Percentiles rank a stretch among this genome's conserved stretches.
These are phyloP conservation scores for Artomyces pyxidatus DNA, from an alignment of 768 basidiomycete genomes.

Conservation along the genomic window DNA sequence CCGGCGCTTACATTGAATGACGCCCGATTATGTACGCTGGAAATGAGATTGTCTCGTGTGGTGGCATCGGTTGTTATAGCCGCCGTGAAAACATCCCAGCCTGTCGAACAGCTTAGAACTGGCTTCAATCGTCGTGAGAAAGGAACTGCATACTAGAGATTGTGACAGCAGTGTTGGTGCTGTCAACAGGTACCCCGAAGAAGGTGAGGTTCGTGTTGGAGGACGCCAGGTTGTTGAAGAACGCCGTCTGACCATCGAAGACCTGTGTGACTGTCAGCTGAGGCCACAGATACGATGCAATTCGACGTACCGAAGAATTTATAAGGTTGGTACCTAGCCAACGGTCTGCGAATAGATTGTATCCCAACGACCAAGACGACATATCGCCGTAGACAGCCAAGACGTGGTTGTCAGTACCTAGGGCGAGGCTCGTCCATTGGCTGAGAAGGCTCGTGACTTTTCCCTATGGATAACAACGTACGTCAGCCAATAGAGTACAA, in stretches of 20 bases:
- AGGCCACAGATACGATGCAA: not conserved
- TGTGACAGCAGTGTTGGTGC: not conserved
- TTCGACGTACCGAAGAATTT: constrained; percentile 11
- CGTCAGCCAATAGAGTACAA: not conserved
- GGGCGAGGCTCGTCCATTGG: not conserved
- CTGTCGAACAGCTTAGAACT: too few relatives aligned
- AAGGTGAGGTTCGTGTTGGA: not conserved
- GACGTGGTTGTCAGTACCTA: not conserved
- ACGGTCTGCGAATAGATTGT: not conserved
- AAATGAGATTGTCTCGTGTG: constrained; percentile 3
- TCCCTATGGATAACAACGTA: not conserved
- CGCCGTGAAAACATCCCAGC: constrained; percentile 8
- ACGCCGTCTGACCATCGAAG: not conserved
- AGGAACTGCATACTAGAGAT: constrained; percentile 3
- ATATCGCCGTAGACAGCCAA: not conserved
- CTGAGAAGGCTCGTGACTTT: not conserved
- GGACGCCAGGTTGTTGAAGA: not conserved
- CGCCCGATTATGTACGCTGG: constrained; percentile 3
- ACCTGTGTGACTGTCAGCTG: not conserved
- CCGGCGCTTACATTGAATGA: constrained; percentile 1
- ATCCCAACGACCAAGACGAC: not conserved
- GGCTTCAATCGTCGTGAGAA: too few relatives aligned
- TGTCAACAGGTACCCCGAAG: not conserved
- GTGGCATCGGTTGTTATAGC: constrained; percentile 1
- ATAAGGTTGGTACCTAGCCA: constrained; percentile 37